These are phyloP conservation scores for Tieghemostelium lacteum DNA, from an alignment of 78 protist species.

Conservation along the genomic window DNA sequence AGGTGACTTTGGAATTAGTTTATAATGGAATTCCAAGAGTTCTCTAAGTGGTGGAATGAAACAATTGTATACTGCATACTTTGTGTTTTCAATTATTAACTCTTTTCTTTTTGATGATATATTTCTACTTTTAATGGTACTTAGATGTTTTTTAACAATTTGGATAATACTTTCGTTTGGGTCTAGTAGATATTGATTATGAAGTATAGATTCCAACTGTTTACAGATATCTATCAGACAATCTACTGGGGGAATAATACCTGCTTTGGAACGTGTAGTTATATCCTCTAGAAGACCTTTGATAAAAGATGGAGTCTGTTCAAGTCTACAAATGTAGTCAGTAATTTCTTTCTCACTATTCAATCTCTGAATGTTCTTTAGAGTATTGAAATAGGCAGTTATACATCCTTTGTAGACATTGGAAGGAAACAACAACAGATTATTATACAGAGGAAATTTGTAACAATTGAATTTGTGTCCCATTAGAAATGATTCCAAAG, in stretches of 20 bases:
- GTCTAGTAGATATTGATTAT: neutral
- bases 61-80: neutral
- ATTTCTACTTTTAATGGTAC: neutral
- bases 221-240: constrained; percentile 23
- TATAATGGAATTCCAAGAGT: neutral
- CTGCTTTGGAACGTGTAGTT: neutral
- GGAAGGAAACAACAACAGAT: constrained; percentile 25
- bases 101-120: neutral
- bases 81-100: neutral
- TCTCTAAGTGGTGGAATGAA: constrained; percentile 28
- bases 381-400: constrained; percentile 13
- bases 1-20: neutral
- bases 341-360: constrained; percentile 5
- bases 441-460: constrained; percentile 17
- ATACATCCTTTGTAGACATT: constrained; percentile 27
- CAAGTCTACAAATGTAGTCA: constrained; percentile 24
- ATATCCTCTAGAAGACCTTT: constrained; percentile 21
- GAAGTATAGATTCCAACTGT: neutral
- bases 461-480: constrained; percentile 28
- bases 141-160: neutral
- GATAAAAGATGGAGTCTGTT: constrained; percentile 1
- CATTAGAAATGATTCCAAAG: neutral
- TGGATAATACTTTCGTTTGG: constrained; percentile 7
- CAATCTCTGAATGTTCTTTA: constrained; percentile 9
- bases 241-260: constrained; percentile 24